A percentile compares a stretch with the other conserved stretches of the same genome.
These are phyloP conservation scores for Penicillium manginii DNA, from an alignment of 495 filamentous ascomycete species.

Conservation along the genomic window DNA sequence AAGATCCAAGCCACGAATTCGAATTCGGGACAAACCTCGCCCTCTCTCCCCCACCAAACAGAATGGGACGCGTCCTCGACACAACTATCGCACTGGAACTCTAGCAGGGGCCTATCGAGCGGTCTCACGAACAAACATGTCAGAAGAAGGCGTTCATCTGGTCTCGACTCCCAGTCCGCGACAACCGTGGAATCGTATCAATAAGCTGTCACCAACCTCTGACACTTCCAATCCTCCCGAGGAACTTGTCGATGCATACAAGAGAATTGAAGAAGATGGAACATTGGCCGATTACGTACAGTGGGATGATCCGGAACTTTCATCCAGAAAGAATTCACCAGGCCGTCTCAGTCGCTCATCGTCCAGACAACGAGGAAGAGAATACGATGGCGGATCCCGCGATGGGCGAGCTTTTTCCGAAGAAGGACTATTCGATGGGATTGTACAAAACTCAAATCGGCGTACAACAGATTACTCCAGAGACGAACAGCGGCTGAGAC, in stretches of 20 bases:
- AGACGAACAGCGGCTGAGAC: constrained; percentile 51
- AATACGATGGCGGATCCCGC: constrained; percentile 8
- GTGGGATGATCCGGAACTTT: constrained; percentile 32
- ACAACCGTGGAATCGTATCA: constrained; percentile 10
- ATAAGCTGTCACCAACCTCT: constrained; percentile 24
- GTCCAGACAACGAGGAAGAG: constrained; percentile 24
- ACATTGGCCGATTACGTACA: constrained; percentile 40
- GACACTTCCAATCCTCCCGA: constrained; percentile 46
- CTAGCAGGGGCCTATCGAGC: constrained; percentile 44
- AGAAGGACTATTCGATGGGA: constrained; percentile 34
- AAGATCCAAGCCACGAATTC: constrained; percentile 31
- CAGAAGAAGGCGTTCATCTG: constrained; percentile 24
- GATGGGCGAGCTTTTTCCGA: constrained; percentile 27
- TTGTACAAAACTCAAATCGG: constrained; percentile 33
- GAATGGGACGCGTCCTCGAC: constrained; percentile 32
- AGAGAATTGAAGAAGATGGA: constrained; percentile 48
- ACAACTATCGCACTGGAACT: constrained; percentile 40
- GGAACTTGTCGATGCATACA: constrained; percentile 49
- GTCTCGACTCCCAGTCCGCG: constrained; percentile 26
- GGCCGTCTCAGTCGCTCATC: constrained; percentile 33
- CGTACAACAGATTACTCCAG: constrained; percentile 41
- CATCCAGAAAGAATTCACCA: constrained; percentile 9
- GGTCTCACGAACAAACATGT: constrained; percentile 27
- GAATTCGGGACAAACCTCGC: constrained; percentile 34
- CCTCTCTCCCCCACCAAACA: constrained; percentile 36